A percentile compares a stretch with the other conserved stretches of the same genome.
These are phyloP conservation scores for Boletus barrowsii DNA, from an alignment of 768 basidiomycete genomes.

Conservation along the genomic window DNA sequence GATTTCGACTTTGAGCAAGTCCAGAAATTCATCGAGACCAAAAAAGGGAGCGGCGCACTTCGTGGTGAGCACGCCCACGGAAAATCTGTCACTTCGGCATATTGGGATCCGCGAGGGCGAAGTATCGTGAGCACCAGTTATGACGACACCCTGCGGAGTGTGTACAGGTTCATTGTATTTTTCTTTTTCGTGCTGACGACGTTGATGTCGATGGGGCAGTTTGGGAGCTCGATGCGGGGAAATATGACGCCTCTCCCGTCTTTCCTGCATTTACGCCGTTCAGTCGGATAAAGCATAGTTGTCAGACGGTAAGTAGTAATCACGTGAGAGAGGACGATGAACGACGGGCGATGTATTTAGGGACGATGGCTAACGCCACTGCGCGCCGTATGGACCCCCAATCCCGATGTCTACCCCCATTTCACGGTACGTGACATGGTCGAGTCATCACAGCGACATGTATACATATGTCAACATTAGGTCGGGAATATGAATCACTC, in stretches of 20 bases:
- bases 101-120: conserved; percentile 81
- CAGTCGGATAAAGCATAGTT: conserved; percentile 62
- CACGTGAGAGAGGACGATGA: not conserved
- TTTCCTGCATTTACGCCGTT: conserved; percentile 68
- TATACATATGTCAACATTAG: conserved; percentile 30
- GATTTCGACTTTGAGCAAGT: conserved; percentile 43
- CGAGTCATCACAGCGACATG: no score
- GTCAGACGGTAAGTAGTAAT: conserved; percentile 62
- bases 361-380: conserved; percentile 81
- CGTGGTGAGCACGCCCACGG: conserved; percentile 67
- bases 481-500: conserved; percentile 80
- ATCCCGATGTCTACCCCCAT: conserved; percentile 78
- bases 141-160: conserved; percentile 72
- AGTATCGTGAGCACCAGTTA: conserved; percentile 83
- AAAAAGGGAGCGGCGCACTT: conserved; percentile 50
- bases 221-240: conserved; percentile 65
- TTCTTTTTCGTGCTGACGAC: conserved; percentile 7
- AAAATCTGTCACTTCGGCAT: conserved; percentile 79
- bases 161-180: conserved; percentile 23
- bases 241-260: conserved; percentile 42
- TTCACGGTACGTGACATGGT: conserved; percentile 57
- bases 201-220: conserved; percentile 41
- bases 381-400: conserved; percentile 74
- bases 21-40: conserved; percentile 47
- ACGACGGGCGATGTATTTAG: conserved; percentile 34